These are phyloP conservation scores for Fusarium sp. DNA, from an alignment of 2,329 filamentous ascomycete species.

Conservation along the genomic window DNA sequence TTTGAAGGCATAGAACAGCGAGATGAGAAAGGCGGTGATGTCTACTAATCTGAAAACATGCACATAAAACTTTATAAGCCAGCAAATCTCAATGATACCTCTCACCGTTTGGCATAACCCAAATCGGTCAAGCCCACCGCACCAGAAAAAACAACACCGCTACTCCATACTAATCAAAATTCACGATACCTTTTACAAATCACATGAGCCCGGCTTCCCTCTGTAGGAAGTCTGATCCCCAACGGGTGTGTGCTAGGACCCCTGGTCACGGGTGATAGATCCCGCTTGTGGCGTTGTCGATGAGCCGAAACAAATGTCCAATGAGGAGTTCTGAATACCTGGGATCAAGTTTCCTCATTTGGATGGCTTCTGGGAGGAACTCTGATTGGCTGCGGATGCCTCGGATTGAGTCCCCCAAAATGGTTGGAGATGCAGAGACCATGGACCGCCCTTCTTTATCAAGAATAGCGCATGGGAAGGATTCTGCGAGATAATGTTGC, in stretches of 20 bases:
- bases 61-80: not conserved
- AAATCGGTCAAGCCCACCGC: not conserved
- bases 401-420: not conserved
- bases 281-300: not conserved
- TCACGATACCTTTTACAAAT: not conserved
- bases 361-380: not conserved
- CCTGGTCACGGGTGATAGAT: not conserved
- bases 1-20: not conserved
- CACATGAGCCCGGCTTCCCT: not conserved
- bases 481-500: not conserved
- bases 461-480: not conserved
- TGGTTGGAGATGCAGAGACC: not conserved
- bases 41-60: not conserved
- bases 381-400: not conserved
- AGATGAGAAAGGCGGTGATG: not conserved
- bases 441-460: not conserved
- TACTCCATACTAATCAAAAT: not conserved
- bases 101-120: not conserved
- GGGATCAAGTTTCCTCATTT: not conserved
- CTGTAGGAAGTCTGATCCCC: not conserved
- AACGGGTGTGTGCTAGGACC: not conserved
- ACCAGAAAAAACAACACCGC: not conserved
- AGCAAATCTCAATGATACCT: not conserved
- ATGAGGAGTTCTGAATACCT: not conserved
- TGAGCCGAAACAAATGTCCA: not conserved